Base-by-base conservation (phyloP, 352 stramenopile genomes). In the Pythium phragmitis region DNA sequence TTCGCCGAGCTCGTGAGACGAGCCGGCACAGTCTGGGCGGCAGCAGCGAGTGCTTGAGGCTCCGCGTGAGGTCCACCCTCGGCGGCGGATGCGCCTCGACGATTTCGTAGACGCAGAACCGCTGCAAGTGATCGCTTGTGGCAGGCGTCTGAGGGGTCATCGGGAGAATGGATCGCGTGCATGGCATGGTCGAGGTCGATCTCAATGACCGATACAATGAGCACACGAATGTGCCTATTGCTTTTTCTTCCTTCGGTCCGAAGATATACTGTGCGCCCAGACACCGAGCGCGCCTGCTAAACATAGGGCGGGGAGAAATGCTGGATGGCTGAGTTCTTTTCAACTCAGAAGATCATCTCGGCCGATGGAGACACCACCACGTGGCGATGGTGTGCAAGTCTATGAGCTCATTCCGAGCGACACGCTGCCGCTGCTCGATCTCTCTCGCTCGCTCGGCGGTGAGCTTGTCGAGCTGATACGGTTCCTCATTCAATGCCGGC, bases 401-500 rank as follows among this genome's bases (percentile, higher is more conserved):
- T 67, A 61, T 43, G 51, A 67, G 16, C n/a, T 68, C 34, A 52
- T 68, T 7, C 26, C 61, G 0, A 57, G 23, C 42, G 28, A 33
- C 17, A 39, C 17, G 2, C 37, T 68, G 17, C 61, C 61, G 3
- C 13, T 42, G 13, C 23, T 68, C 4, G 53, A 68, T 39, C 46
- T 68, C 8, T 48, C 52, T n/a, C 61, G 61, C 13, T 68, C 61
- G 9, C 21, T 68, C 2, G 39, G 61, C 21, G 47, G 52, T 9
- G 61, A 57, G 28, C 0, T 68, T 23, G 13, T 23, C 14, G 5
- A 7, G 17, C 17, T 42, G 2, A 7, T 42, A 42, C 36, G 42
- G 17, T 48, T 48, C 17, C 7, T 48, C 7, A 8, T 16, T 7
- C 16, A 23, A 48, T 19, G 42, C 17, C 7, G 13, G 5, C 8